A percentile compares a stretch with the other conserved stretches of the same genome.
These are phyloP conservation scores for Lipomyces oligophaga DNA, from an alignment of 805 yeast species.

Conservation along the genomic window DNA sequence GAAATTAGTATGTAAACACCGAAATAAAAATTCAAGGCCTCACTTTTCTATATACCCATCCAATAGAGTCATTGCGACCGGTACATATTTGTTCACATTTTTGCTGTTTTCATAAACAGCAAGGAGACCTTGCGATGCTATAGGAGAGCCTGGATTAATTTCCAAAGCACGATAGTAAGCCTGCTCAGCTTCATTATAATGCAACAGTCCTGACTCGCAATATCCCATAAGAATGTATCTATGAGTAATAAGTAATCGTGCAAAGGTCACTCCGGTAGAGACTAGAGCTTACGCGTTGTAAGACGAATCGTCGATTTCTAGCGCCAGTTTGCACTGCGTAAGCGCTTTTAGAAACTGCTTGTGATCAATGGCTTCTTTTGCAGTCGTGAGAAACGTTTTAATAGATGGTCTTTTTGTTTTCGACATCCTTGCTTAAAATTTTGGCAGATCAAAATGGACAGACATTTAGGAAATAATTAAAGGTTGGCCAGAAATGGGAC, in stretches of 20 bases:
- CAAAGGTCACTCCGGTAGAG: background rate
- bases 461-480: too few relatives aligned
- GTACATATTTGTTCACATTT: too few relatives aligned
- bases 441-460: too few relatives aligned
- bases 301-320: conserved; percentile 53
- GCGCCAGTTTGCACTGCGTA: conserved; percentile 51
- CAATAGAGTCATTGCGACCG: too few relatives aligned
- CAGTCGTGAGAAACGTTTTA: conserved; percentile 26
- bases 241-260: background rate
- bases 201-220: conserved; percentile 29
- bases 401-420: conserved; percentile 6
- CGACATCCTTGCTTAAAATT: too few relatives aligned
- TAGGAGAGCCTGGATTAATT: conserved; percentile 43
- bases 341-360: conserved; percentile 62
- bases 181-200: conserved; percentile 47
- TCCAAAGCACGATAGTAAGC: conserved; percentile 46
- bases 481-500: too few relatives aligned
- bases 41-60: too few relatives aligned
- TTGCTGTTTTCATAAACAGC: conserved; percentile 29
- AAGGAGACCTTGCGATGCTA: conserved; percentile 81
- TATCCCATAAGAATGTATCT: conserved; percentile 24
- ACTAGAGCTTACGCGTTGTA: conserved; percentile 53
- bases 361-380: conserved; percentile 36
- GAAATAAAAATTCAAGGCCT: background rate
- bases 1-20: background rate